Percentiles rank a stretch among this genome's conserved stretches.
These are phyloP conservation scores for Paracamarosporium sp. DNA, from an alignment of 2,329 filamentous ascomycete genomes.

Conservation along the genomic window DNA sequence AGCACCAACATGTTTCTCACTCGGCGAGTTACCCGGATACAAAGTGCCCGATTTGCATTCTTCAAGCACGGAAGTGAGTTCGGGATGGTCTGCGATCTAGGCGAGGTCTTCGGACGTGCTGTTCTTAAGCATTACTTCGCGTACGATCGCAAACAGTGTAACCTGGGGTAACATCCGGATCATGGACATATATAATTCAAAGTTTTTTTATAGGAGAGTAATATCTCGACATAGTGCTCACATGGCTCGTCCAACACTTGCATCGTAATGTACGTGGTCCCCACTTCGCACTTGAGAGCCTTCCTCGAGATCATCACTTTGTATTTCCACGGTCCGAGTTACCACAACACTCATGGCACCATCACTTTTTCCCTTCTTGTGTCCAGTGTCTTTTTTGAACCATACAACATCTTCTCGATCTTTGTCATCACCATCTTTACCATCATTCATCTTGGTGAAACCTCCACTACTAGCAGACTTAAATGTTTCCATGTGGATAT, in stretches of 20 bases:
- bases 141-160: too few species aligned
- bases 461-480: conserved; percentile 14
- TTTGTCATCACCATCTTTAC: conserved; percentile 4
- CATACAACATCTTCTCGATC: conserved; percentile 1
- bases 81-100: neutral
- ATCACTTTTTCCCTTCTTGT: conserved; percentile 2
- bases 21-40: neutral
- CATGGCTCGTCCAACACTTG: neutral
- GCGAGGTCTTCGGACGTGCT: neutral
- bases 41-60: neutral
- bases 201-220: too few species aligned
- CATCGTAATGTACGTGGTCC: neutral
- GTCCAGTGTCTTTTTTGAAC: neutral
- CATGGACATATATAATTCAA: too few species aligned
- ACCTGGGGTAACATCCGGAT: too few species aligned
- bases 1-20: neutral
- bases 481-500: conserved; percentile 16
- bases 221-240: too few species aligned
- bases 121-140: too few species aligned
- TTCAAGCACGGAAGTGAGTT: neutral
- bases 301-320: conserved; percentile 14
- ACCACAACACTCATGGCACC: conserved; percentile 10
- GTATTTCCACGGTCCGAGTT: conserved; percentile 16
- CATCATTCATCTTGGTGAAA: conserved; percentile 16
- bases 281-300: neutral